Conservation (phyloP, 169 alveolate genomes). For the Blepharisma undulans region DNA sequence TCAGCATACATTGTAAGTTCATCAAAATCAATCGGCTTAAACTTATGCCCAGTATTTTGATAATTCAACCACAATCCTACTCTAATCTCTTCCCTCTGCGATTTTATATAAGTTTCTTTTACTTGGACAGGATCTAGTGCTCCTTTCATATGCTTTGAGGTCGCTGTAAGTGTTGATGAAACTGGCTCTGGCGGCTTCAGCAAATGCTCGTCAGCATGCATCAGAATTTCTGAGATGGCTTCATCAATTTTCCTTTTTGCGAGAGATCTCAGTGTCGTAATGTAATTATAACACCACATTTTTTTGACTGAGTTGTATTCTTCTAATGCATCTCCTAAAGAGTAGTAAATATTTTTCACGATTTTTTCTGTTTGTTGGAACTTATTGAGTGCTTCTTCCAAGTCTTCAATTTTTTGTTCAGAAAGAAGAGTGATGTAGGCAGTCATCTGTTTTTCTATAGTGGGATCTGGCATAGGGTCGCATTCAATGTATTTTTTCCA, state of each 20-base stretch:
- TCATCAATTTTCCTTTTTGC: slow-evolving; percentile 47
- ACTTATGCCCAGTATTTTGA: slow-evolving; percentile 22
- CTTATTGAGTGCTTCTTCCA: slow-evolving; percentile 38
- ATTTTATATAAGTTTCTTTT: slow-evolving; percentile 27
- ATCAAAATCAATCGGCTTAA: slow-evolving; percentile 45
- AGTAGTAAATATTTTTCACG: slow-evolving; percentile 2
- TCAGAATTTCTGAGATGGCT: slow-evolving; percentile 48
- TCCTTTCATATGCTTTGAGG: background rate
- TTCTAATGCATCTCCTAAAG: slow-evolving; percentile 53
- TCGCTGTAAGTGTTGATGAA: background rate
- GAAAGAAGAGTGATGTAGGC: slow-evolving; percentile 57
- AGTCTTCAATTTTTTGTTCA: slow-evolving; percentile 40
- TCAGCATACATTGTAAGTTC: background rate
- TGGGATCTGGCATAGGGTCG: slow-evolving; percentile 64
- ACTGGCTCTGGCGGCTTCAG: background rate
- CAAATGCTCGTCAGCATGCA: slow-evolving; percentile 50
- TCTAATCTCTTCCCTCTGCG: slow-evolving; percentile 36
- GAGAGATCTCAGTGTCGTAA: slow-evolving; percentile 37
- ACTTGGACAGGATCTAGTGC: slow-evolving; percentile 13
- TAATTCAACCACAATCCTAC: slow-evolving; percentile 48
- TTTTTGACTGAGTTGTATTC: slow-evolving; percentile 31
- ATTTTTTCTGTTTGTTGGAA: slow-evolving; percentile 44
- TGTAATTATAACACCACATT: slow-evolving; percentile 48
- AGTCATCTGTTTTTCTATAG: slow-evolving; percentile 52
- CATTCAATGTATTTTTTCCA: slow-evolving; percentile 59